Percentiles rank a stretch among this genome's conserved stretches.
Evolutionary conservation across 2,329 filamentous ascomycete species (phyloP).

Genomic region (Penicillium sp.): DNA sequence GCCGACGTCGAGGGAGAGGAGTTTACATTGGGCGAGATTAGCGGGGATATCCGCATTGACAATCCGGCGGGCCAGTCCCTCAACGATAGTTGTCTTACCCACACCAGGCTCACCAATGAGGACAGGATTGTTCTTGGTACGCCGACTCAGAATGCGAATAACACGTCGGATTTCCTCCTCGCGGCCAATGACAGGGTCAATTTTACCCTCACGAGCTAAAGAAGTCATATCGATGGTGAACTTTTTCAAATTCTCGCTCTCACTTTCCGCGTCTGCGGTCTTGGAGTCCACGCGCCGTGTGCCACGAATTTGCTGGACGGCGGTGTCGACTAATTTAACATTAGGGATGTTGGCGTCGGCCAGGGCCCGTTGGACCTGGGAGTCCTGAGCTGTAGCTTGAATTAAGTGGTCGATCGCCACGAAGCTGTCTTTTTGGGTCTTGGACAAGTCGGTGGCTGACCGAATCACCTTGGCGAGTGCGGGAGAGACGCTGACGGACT

Average conservation of each 20-base stretch:
- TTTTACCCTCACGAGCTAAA: conserved; percentile 94
- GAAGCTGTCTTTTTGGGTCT: conserved; percentile 95
- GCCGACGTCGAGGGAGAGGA: conserved; percentile 93
- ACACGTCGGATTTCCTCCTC: conserved; percentile 95
- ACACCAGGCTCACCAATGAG: conserved; percentile 98
- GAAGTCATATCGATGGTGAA: conserved; percentile 99
- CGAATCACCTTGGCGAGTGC: conserved; percentile 79
- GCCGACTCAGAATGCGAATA: conserved; percentile 83
- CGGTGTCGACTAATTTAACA: conserved; percentile 82
- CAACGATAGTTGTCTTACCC: conserved; percentile 96
- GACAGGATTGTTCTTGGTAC: conserved; percentile 98
- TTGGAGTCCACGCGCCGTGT: conserved; percentile 94
- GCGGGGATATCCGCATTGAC: conserved; percentile 96
- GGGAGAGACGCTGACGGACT: conserved; percentile 79
- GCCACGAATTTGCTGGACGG: conserved; percentile 87
- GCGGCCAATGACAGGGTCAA: conserved; percentile 94
- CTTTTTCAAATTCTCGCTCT: conserved; percentile 94
- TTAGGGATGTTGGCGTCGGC: conserved; percentile 91
- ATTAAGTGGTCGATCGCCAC: conserved; percentile 96
- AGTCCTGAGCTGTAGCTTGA: conserved; percentile 76
- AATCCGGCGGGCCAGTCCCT: conserved; percentile 91
- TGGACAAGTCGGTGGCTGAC: conserved; percentile 83
- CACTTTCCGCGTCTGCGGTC: conserved; percentile 85
- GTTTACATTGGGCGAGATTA: conserved; percentile 88
- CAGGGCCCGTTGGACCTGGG: conserved; percentile 69